These are phyloP conservation scores for Streptanthus diversifolius DNA, from an alignment of 345 rosid species.

Conservation along the genomic window DNA sequence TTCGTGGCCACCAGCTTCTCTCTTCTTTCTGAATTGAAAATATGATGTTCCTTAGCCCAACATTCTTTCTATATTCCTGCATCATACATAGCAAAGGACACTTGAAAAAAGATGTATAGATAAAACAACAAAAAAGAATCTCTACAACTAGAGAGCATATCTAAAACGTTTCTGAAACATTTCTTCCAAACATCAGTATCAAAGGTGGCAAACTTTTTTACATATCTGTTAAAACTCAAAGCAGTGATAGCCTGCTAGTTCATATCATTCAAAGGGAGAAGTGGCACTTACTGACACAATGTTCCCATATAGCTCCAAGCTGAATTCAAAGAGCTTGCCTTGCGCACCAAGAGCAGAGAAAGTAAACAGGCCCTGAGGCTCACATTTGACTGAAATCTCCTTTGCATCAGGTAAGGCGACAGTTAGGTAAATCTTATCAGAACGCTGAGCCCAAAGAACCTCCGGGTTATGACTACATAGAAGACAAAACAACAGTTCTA, in stretches of 20 bases:
- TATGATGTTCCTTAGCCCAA: slow-evolving; percentile 82
- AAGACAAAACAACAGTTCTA: neutral
- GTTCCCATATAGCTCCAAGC: slow-evolving; percentile 60
- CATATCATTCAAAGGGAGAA: neutral
- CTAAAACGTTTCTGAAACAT: neutral
- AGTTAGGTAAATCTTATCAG: slow-evolving; percentile 76
- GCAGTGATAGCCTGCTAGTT: neutral
- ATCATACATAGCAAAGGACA: slow-evolving; percentile 10
- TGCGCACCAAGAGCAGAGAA: slow-evolving; percentile 82
- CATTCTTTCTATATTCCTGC: slow-evolving; percentile 76
- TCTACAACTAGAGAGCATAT: neutral
- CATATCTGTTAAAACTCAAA: neutral
- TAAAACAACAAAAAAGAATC: neutral
- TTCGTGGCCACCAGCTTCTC: slow-evolving; percentile 91
- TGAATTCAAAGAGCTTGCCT: slow-evolving; percentile 63
- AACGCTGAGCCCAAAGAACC: slow-evolving; percentile 96
- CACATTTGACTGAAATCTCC: slow-evolving; percentile 69
- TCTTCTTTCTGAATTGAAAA: slow-evolving; percentile 79
- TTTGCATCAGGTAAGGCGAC: slow-evolving; percentile 85
- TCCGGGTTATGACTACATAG: slow-evolving; percentile 74
- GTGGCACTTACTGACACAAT: slow-evolving; percentile 42
- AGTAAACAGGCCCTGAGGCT: slow-evolving; percentile 59
- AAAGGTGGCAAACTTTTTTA: neutral
- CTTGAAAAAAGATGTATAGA: neutral
- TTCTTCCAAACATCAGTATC: neutral